These are phyloP conservation scores for Ogataea minuta DNA, from an alignment of 805 yeast genomes.

Conservation along the genomic window DNA sequence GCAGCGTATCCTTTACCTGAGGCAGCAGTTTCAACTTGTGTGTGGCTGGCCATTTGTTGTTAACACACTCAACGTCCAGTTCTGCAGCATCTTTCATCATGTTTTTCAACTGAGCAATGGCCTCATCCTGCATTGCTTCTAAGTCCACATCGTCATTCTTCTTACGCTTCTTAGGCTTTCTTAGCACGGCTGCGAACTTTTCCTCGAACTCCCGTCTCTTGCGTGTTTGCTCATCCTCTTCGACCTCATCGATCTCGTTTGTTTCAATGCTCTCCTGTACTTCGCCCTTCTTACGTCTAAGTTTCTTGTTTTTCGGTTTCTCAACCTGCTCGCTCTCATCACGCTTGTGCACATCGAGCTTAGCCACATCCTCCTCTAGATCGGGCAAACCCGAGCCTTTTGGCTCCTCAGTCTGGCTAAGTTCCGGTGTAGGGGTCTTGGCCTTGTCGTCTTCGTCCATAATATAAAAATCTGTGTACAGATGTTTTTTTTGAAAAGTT, in stretches of 20 bases:
- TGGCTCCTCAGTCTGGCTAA: too few relatives aligned
- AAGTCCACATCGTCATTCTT: slow-evolving; percentile 87
- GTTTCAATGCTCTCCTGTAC: slow-evolving; percentile 6
- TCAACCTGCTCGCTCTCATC: slow-evolving; percentile 10
- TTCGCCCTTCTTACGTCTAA: slow-evolving; percentile 13
- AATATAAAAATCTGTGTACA: slow-evolving; percentile 9
- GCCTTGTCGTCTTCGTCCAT: slow-evolving; percentile 11
- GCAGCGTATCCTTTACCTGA: slow-evolving; percentile 70
- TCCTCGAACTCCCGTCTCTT: slow-evolving; percentile 79
- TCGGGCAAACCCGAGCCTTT: slow-evolving; percentile 2
- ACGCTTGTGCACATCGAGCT: slow-evolving; percentile 8
- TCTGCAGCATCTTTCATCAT: slow-evolving; percentile 88
- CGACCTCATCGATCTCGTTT: slow-evolving; percentile 12
- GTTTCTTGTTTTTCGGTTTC: slow-evolving; percentile 14
- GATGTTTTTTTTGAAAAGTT: slow-evolving; percentile 8
- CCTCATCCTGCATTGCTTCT: slow-evolving; percentile 93
- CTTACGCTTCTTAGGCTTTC: slow-evolving; percentile 56
- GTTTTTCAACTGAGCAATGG: slow-evolving; percentile 75
- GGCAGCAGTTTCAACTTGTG: slow-evolving; percentile 77
- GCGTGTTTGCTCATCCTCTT: slow-evolving; percentile 36
- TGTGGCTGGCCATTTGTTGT: slow-evolving; percentile 66
- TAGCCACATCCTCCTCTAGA: slow-evolving; percentile 10
- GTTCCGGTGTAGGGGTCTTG: not conserved
- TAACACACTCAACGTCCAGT: slow-evolving; percentile 57
- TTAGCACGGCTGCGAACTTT: slow-evolving; percentile 72